A percentile compares a stretch with the other conserved stretches of the same genome.
phyloP scores from a whole-genome alignment of 768 basidiomycete species.

The Lyophyllum atratum region DNA sequence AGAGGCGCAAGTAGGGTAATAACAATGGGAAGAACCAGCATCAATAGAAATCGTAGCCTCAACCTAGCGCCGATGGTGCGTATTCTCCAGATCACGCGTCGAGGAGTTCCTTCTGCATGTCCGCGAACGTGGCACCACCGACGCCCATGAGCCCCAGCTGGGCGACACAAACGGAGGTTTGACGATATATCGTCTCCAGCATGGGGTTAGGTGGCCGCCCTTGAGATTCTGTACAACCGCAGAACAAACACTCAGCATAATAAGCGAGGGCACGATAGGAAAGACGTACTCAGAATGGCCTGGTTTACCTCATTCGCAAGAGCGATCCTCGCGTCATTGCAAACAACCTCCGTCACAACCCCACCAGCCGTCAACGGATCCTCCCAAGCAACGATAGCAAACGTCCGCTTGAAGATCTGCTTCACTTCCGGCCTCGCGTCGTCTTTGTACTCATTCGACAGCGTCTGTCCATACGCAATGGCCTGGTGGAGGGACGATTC shows the following conservation, averaged over 20 bases:
- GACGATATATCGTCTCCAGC: constrained; percentile 78
- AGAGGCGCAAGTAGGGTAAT: background rate
- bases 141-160: constrained; percentile 73
- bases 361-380: constrained; percentile 72
- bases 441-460: constrained; percentile 68
- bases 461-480: constrained; percentile 70
- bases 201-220: constrained; percentile 70
- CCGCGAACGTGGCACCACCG: constrained; percentile 80
- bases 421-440: constrained; percentile 66
- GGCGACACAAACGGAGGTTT: constrained; percentile 65
- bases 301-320: constrained; percentile 80
- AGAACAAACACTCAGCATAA: background rate
- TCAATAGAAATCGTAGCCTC: background rate
- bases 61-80: background rate
- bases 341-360: constrained; percentile 65
- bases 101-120: constrained; percentile 74
- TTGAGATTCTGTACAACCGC: constrained; percentile 62
- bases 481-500: constrained; percentile 65
- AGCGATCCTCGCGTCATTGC: constrained; percentile 62
- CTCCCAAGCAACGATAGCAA: constrained; percentile 78
- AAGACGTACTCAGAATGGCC: constrained; percentile 73
- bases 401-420: constrained; percentile 69
- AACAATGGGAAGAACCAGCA: background rate
- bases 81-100: constrained; percentile 34
- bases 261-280: background rate